A percentile compares a stretch with the other conserved stretches of the same genome.
These are phyloP conservation scores for Plasmodium gonderi DNA, from an alignment of 169 alveolate genomes.

Conservation along the genomic window DNA sequence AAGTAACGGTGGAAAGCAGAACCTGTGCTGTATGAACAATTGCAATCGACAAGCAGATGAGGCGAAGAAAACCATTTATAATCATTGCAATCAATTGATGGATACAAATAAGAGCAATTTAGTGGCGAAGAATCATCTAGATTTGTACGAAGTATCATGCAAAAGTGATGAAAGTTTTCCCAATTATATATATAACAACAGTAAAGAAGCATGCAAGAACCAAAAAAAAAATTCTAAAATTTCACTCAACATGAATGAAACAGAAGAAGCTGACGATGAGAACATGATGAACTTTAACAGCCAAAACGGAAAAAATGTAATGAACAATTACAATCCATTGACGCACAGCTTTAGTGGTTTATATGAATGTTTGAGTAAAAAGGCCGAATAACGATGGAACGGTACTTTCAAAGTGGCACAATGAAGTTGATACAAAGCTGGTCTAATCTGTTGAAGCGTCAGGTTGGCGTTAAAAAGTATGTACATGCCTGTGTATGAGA, in stretches of 20 bases:
- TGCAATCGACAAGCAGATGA: not conserved
- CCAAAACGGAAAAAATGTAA: not conserved
- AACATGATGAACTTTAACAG: not conserved
- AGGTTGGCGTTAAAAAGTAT: too few relatives aligned
- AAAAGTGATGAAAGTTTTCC: conserved; percentile 31
- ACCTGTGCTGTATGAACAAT: not conserved
- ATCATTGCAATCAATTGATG: not conserved
- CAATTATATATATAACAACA: not conserved
- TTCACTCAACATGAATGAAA: not conserved
- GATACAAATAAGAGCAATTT: not conserved
- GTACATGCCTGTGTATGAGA: not conserved
- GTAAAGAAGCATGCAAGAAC: not conserved
- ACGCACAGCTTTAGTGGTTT: conserved; percentile 26
- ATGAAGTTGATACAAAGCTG: too few relatives aligned
- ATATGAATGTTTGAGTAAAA: conserved; percentile 10
- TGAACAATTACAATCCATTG: conserved; percentile 10
- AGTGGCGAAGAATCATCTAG: not conserved
- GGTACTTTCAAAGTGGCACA: too few relatives aligned
- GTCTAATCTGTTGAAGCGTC: too few relatives aligned
- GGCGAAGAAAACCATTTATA: not conserved
- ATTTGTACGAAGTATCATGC: conserved; percentile 25
- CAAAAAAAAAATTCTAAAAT: not conserved
- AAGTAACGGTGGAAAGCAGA: not conserved
- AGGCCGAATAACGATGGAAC: too few relatives aligned
- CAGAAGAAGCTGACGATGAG: not conserved